Percentiles rank a stretch among this genome's conserved stretches.
phyloP scores from a whole-genome alignment of 345 rosid genomes.

The Linum trigynum region DNA sequence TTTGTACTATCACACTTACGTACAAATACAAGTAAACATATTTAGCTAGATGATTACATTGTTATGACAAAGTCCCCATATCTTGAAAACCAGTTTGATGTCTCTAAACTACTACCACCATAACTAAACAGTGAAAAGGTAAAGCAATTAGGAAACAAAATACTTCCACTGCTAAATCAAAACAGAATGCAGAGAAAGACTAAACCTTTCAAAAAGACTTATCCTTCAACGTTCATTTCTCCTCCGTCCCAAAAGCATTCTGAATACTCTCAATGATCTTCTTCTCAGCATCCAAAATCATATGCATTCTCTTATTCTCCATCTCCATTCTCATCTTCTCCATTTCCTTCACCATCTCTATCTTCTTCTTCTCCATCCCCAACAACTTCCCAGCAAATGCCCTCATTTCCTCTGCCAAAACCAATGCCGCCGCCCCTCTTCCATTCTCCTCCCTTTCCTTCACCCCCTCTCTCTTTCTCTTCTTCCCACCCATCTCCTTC shows the following conservation, averaged over 20 bases:
- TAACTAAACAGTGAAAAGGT: too few relatives aligned
- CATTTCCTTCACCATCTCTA: constrained; percentile 53
- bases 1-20: too few relatives aligned
- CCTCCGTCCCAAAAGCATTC: constrained; percentile 18
- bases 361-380: constrained; percentile 57
- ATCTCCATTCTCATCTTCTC: constrained; percentile 51
- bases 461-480: neutral
- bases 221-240: neutral
- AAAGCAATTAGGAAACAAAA: neutral
- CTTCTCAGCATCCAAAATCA: constrained; percentile 49
- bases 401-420: constrained; percentile 48
- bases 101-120: too few relatives aligned
- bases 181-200: neutral
- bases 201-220: neutral
- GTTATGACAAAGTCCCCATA: too few relatives aligned
- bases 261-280: constrained; percentile 44
- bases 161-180: too few relatives aligned
- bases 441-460: constrained; percentile 2
- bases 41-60: too few relatives aligned
- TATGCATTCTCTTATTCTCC: constrained; percentile 50
- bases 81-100: too few relatives aligned
- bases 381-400: constrained; percentile 46
- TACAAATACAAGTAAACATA: too few relatives aligned
- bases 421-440: constrained; percentile 20
- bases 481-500: neutral